phyloP scores from a whole-genome alignment of 192 early-diverging fungal species.

The Thamnidium elegans region DNA sequence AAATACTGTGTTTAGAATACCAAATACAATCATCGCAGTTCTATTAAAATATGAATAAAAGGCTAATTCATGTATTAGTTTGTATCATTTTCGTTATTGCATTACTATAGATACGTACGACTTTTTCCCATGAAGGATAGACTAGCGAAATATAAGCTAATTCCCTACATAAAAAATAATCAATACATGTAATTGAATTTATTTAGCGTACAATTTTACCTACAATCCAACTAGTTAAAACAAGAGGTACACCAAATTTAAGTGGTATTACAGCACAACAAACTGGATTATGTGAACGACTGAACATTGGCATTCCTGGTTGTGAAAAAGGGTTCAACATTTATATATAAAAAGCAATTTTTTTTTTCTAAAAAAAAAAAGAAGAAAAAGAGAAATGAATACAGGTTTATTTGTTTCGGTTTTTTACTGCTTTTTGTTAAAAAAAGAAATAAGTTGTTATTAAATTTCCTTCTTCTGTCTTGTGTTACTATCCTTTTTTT shows the following conservation, averaged over 20 bases:
- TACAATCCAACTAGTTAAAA: constrained; percentile 12
- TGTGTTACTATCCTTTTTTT: too few relatives aligned
- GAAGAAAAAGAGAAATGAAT: too few relatives aligned
- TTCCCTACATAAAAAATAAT: not conserved
- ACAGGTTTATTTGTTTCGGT: too few relatives aligned
- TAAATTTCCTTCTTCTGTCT: too few relatives aligned
- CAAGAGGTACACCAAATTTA: not conserved
- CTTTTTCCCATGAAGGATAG: constrained; percentile 12
- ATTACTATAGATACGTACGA: constrained; percentile 6
- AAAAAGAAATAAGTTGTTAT: too few relatives aligned
- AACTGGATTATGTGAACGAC: too few relatives aligned
- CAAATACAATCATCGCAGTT: constrained; percentile 1
- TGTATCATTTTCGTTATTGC: not conserved
- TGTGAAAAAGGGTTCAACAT: too few relatives aligned
- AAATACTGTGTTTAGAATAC: constrained; percentile 5
- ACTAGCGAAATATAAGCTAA: constrained; percentile 12
- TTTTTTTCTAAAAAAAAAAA: too few relatives aligned
- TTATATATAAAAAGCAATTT: too few relatives aligned
- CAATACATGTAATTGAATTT: not conserved
- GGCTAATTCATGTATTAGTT: not conserved
- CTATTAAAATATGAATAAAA: constrained; percentile 9
- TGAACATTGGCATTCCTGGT: too few relatives aligned
- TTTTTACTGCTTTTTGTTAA: too few relatives aligned
- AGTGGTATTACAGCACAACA: not conserved
- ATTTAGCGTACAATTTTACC: not conserved